Evolutionary conservation across 257 asterid species (phyloP).

Genomic region (Solanum pennellii): DNA sequence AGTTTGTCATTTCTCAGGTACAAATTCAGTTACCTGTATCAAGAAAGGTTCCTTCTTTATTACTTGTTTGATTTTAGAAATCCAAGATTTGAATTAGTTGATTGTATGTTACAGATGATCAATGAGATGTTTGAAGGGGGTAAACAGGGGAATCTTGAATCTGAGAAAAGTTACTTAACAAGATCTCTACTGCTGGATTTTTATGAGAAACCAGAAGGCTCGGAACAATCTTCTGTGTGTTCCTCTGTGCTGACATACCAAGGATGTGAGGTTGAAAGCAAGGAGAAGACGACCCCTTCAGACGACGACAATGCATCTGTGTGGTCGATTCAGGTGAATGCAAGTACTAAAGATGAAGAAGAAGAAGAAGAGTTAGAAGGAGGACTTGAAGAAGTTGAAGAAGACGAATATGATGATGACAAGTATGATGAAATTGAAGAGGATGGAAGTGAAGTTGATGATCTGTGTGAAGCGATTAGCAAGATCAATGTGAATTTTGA

Average conservation of each 20-base stretch:
- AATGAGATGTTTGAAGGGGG: constrained; percentile 20
- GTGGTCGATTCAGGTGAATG: constrained; percentile 79
- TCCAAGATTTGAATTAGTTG: neutral
- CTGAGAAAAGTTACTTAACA: constrained; percentile 34
- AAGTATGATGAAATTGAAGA: constrained; percentile 11
- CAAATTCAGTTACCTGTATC: neutral
- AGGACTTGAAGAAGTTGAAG: constrained; percentile 10
- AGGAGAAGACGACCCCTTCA: constrained; percentile 15
- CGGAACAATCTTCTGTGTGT: constrained; percentile 35
- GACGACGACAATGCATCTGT: constrained; percentile 47
- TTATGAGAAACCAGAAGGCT: constrained; percentile 39
- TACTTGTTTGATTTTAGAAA: neutral
- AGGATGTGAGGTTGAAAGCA: constrained; percentile 10
- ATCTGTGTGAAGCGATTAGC: constrained; percentile 64
- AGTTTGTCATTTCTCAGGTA: constrained; percentile 47
- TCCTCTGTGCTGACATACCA: constrained; percentile 35
- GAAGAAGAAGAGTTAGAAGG: constrained; percentile 19
- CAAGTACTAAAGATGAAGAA: constrained; percentile 36
- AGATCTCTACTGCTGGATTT: constrained; percentile 75
- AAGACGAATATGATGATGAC: neutral
- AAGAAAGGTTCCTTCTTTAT: neutral
- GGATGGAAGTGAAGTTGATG: constrained; percentile 24
- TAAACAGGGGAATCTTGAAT: constrained; percentile 22
- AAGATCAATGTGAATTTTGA: constrained; percentile 39
- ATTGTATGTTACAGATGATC: constrained; percentile 13